Evolutionary conservation across 2,329 filamentous ascomycete genomes (phyloP), one percentile per base, ranked within the genome.

Genomic region (Byssoonygena ceratinophila): DNA sequence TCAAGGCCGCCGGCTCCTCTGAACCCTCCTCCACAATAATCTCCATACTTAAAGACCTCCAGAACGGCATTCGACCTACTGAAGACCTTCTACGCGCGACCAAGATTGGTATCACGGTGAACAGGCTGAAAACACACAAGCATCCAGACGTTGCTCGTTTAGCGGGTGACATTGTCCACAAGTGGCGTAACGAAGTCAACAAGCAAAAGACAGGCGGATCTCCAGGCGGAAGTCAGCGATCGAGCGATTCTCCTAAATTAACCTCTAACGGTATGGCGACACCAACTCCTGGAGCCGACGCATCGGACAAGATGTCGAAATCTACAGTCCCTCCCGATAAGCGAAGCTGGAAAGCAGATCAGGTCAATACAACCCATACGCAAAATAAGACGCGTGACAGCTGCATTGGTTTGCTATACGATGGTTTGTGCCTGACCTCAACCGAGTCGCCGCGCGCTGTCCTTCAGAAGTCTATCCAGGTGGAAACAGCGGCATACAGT

Each of bases 71-170:
- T 32, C 79, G 80, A 44, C 86, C 90, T 8, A 92, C 87, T 2
- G 92, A 98, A 71, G 88, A 96, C 60, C 79, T 95, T 61, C 76
- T 98, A 59, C 83, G 91, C 64, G 85, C 85, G 39, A 97, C 91
- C n/a, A 86, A 85, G 61, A 91, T 94, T 48, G 92, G 92, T 61
- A 84, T 95, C 59, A 82, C 85, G 47, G 86, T 97, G 57, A 91
- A 90, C 68, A 91, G 89, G 67, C 80, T 85, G 55, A 89, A 94
- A 68, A 69, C 82, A 53, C 85, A 94, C 74, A 89, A 87, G 68
- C 82, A 90, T 40, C 72, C 76, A 1, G 74, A 76, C 45, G 84
- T 97, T 60, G 82, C 84, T 44, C 79, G 81, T 48, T 75, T 87
- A 40, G 89, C 92, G 2, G 77, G 79, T 55, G 86, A 90, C 63